phyloP scores from a whole-genome alignment of 139 green algal genomes.

The Chlorella vulgaris region DNA sequence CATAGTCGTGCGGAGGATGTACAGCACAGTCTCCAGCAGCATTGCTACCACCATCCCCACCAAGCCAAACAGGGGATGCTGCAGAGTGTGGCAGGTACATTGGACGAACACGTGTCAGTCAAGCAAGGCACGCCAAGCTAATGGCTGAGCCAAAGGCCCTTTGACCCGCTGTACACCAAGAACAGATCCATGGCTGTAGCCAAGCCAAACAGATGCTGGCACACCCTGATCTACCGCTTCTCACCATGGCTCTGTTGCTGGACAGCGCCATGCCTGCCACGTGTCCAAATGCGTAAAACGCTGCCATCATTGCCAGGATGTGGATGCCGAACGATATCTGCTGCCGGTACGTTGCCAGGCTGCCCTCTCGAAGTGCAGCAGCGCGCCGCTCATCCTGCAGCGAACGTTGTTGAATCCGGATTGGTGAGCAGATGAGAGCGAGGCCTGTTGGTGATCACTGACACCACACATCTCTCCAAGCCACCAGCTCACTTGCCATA shows the following conservation, averaged over 20 bases:
- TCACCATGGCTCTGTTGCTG: conserved; percentile 11
- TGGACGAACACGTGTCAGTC: background rate
- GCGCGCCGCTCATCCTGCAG: conserved; percentile 48
- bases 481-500: too few species aligned
- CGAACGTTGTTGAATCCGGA: too few species aligned
- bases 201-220: too few species aligned
- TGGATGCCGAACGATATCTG: conserved; percentile 81
- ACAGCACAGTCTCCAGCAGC: conserved; percentile 71
- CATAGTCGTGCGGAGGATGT: conserved; percentile 66
- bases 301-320: conserved; percentile 79
- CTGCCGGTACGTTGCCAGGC: conserved; percentile 61
- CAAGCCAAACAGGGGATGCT: conserved; percentile 56
- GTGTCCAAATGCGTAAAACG: conserved; percentile 73
- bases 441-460: too few species aligned
- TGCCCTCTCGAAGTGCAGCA: conserved; percentile 40
- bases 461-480: too few species aligned
- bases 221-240: background rate
- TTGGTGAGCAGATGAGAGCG: too few species aligned
- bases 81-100: background rate
- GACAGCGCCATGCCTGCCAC: conserved; percentile 49
- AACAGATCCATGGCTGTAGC: too few species aligned
- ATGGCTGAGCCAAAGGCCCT: too few species aligned
- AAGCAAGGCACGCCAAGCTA: background rate
- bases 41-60: conserved; percentile 58
- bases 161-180: too few species aligned